Percentiles rank a stretch among this genome's conserved stretches.
phyloP scores from a whole-genome alignment of 1,284 basidiomycete species.

The Boletus semigastroideus region DNA sequence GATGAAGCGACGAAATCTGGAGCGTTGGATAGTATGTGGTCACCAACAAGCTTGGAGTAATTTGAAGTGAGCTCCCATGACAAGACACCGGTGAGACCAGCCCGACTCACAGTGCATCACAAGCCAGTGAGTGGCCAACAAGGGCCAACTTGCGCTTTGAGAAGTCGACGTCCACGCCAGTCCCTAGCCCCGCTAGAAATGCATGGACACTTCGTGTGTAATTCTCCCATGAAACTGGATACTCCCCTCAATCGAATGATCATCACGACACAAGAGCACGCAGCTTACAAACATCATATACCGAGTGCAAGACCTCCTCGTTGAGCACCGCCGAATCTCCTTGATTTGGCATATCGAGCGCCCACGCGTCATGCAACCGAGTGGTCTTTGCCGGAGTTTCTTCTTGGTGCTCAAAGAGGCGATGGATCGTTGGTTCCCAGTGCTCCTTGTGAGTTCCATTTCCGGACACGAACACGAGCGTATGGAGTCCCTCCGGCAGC shows the following conservation, averaged over 20 bases:
- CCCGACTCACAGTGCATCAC: not conserved
- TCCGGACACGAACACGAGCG: not conserved
- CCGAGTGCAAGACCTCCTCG: constrained; percentile 1
- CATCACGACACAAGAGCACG: not conserved
- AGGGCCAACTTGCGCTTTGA: constrained; percentile 4
- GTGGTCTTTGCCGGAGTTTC: not conserved
- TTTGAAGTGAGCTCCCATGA: not conserved
- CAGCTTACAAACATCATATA: not conserved
- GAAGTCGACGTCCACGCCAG: constrained; percentile 5
- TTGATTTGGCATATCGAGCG: constrained; percentile 4
- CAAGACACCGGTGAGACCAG: not conserved
- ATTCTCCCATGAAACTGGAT: constrained; percentile 7
- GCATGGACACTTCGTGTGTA: constrained; percentile 5
- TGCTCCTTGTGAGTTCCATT: not conserved
- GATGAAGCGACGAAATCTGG: constrained; percentile 7
- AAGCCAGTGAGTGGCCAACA: not conserved
- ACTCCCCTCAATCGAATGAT: not conserved
- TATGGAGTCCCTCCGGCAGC: not conserved
- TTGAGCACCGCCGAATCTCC: constrained; percentile 6
- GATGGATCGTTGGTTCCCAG: not conserved
- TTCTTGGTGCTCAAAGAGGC: not conserved
- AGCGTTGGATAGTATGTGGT: constrained; percentile 2
- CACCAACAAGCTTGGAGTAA: not conserved
- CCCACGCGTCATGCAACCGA: constrained; percentile 4
- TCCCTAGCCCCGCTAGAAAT: constrained; percentile 3